phyloP scores from a whole-genome alignment of 208 protist genomes.

The Trypanosomatidae sp. region DNA sequence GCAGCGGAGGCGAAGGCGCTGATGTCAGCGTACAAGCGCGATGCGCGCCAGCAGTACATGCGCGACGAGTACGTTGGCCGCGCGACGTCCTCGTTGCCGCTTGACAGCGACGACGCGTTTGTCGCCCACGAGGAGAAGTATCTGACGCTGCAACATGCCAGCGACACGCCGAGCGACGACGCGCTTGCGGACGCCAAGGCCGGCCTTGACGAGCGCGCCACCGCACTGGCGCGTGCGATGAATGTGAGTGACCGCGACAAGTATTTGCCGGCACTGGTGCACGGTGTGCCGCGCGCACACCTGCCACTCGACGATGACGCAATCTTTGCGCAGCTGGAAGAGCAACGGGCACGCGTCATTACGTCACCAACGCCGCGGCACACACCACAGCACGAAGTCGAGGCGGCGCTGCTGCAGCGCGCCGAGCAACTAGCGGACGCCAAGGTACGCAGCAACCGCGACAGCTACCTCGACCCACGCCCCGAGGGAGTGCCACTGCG shows the following conservation, averaged over 20 bases:
- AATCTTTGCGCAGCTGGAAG: conserved; percentile 29
- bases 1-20: conserved; percentile 5
- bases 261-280: conserved; percentile 11
- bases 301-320: conserved; percentile 44
- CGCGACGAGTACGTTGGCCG: conserved; percentile 25
- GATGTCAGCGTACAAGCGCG: conserved; percentile 1
- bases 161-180: too few species aligned
- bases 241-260: conserved; percentile 5
- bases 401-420: conserved; percentile 2
- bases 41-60: conserved; percentile 11
- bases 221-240: conserved; percentile 9
- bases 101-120: conserved; percentile 29
- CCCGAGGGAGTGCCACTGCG: conserved; percentile 37
- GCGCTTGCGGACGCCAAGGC: too few species aligned
- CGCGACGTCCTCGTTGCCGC: conserved; percentile 8
- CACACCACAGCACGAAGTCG: conserved; percentile 11
- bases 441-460: conserved; percentile 19
- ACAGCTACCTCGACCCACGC: conserved; percentile 24
- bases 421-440: conserved; percentile 12
- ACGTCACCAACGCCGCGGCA: conserved; percentile 26
- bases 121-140: conserved; percentile 17
- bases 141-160: conserved; percentile 9
- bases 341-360: conserved; percentile 24
- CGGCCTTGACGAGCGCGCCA: conserved; percentile 22
- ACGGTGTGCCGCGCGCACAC: conserved; percentile 21